Percentiles rank a stretch among this genome's conserved stretches.
These are phyloP conservation scores for Discostella stelligera DNA, from an alignment of 352 stramenopile genomes.

Conservation along the genomic window DNA sequence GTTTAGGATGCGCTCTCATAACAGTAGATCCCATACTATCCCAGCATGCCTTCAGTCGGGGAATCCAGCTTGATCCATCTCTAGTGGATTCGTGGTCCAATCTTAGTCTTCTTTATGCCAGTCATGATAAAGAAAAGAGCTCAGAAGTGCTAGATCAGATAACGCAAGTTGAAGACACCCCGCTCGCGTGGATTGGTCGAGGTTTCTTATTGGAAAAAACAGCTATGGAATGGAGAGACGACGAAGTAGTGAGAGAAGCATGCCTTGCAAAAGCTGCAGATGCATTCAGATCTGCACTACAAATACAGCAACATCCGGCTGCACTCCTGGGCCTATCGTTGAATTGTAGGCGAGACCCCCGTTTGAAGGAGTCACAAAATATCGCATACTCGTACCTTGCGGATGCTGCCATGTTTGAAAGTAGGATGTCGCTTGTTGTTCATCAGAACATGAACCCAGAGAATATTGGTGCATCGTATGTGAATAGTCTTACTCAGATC, in stretches of 20 bases:
- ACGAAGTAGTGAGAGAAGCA: constrained; percentile 23
- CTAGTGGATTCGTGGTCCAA: constrained; percentile 67
- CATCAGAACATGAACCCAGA: constrained; percentile 39
- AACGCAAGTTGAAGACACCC: constrained; percentile 71
- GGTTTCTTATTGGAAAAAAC: constrained; percentile 50
- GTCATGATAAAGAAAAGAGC: constrained; percentile 40
- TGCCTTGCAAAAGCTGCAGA: constrained; percentile 62
- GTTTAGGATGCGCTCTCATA: constrained; percentile 60
- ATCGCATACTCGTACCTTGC: constrained; percentile 32
- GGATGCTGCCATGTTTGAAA: constrained; percentile 36
- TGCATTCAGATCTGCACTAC: constrained; percentile 65
- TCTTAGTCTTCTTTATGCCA: constrained; percentile 63
- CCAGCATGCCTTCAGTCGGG: constrained; percentile 71
- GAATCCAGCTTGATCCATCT: constrained; percentile 62
- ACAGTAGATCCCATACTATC: constrained; percentile 56
- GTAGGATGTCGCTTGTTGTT: constrained; percentile 33
- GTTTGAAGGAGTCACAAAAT: constrained; percentile 21
- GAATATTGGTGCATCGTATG: constrained; percentile 32
- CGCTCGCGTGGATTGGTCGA: constrained; percentile 76
- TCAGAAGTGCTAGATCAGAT: constrained; percentile 58
- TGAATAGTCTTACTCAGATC: constrained; percentile 10
- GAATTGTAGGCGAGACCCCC: constrained; percentile 44
- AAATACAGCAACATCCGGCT: constrained; percentile 64
- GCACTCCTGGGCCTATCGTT: constrained; percentile 64
- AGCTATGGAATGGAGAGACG: constrained; percentile 31